Evolutionary conservation across 2,329 filamentous ascomycete genomes (phyloP), one percentile per base, ranked within the genome.

Genomic region (Raffaelea ambrosiae): DNA sequence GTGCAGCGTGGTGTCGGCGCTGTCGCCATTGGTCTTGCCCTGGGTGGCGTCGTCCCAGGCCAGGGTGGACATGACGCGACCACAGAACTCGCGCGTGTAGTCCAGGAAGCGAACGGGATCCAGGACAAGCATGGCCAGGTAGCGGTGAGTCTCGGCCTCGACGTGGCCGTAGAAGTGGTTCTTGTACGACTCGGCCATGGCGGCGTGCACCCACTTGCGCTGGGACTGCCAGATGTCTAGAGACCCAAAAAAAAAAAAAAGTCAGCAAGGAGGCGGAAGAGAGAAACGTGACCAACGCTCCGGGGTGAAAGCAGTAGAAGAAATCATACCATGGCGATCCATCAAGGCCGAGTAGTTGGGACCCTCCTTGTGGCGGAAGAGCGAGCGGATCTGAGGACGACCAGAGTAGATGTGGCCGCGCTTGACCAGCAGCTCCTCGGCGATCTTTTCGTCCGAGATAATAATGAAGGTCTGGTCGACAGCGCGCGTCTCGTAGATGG

Each of bases 181-280:
- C 51, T 54, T 58, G 54, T 65, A 59, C 3, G 63, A 59, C 47
- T 64, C 63, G 21, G 59, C 60, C 63, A 66, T 64, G 54, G 72
- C 71, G 9, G 72, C 68, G 51, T 75, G 72, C 13, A 71, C 66
- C 72, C 71, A 75, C 59, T 73, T 74, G 20, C 72, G 66, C 53
- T 75, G 72, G 5, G 60, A 61, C 33, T 65, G 69, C 72, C 72
- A 75, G 39, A 58, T 67, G 22, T 74, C 71, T 73, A 47, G 2
- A 23, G 23, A 23, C n/a, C n/a, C n/a, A n/a, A n/a, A n/a, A n/a
- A 18, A 23, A 18, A 26, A 20, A 13, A 4, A 22, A 35, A 8
- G 19, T 19, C 3, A 14, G 3, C 19, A 33, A 45, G 14, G 5
- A 5, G 13, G 40, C 22, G 22, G 19, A 8, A 35, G 2, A 46